These are phyloP conservation scores for Ramalina intermedia DNA, from an alignment of 495 filamentous ascomycete genomes.

Conservation along the genomic window DNA sequence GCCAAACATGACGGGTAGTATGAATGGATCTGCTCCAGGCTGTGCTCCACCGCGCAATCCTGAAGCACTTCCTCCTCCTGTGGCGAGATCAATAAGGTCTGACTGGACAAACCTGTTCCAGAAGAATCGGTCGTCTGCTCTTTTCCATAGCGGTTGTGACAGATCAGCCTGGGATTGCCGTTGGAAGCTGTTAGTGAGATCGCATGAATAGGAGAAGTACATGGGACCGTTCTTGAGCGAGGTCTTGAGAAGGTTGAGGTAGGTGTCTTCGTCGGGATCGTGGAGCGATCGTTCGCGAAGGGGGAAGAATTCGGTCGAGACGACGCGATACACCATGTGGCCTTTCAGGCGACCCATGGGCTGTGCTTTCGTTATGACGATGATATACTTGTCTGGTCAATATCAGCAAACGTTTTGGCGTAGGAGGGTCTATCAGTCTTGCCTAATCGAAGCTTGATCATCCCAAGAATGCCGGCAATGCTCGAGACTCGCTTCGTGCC, in stretches of 20 bases:
- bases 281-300: slow-evolving; percentile 82
- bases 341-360: slow-evolving; percentile 82
- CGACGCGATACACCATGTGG: slow-evolving; percentile 84
- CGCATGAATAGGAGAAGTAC: slow-evolving; percentile 96
- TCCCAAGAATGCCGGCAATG: slow-evolving; percentile 85
- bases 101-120: slow-evolving; percentile 91
- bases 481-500: slow-evolving; percentile 75
- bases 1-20: slow-evolving; percentile 86
- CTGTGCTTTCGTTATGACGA: slow-evolving; percentile 87
- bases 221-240: slow-evolving; percentile 73
- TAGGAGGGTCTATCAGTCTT: slow-evolving; percentile 11
- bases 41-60: slow-evolving; percentile 48
- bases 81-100: slow-evolving; percentile 78
- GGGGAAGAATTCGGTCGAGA: slow-evolving; percentile 83
- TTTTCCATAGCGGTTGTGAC: slow-evolving; percentile 66
- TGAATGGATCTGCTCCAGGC: slow-evolving; percentile 75
- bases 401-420: slow-evolving; percentile 7
- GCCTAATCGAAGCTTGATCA: slow-evolving; percentile 85
- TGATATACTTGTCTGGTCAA: slow-evolving; percentile 77
- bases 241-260: slow-evolving; percentile 61
- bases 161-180: slow-evolving; percentile 62
- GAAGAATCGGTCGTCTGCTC: slow-evolving; percentile 94
- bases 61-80: slow-evolving; percentile 20
- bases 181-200: slow-evolving; percentile 91
- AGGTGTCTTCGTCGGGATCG: slow-evolving; percentile 86